Conservation (phyloP, 352 stramenopile genomes). For the Saprolegnia parasitica region DNA sequence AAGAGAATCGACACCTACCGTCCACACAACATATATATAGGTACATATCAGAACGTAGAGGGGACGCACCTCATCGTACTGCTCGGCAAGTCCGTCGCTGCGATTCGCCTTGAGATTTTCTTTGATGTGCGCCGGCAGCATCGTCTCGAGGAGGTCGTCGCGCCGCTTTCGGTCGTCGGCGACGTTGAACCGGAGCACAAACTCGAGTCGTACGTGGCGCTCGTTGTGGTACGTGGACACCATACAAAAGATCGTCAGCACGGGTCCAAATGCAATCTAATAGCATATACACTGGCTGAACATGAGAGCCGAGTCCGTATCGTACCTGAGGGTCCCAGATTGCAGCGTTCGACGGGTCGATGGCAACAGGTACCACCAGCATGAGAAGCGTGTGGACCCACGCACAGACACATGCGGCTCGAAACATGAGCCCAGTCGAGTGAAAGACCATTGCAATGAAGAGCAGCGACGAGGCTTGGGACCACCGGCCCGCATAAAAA, state of each 20-base stretch:
- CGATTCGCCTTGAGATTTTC: conserved; percentile 61
- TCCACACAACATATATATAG: too few relatives aligned
- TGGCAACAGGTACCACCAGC: conserved; percentile 43
- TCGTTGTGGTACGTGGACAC: conserved; percentile 64
- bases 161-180: conserved; percentile 62
- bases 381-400: conserved; percentile 46
- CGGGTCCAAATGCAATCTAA: conserved; percentile 45
- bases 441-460: conserved; percentile 59
- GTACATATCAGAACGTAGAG: too few relatives aligned
- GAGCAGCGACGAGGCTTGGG: conserved; percentile 44
- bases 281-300: conserved; percentile 42
- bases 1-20: conserved; percentile 39
- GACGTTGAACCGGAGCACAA: conserved; percentile 54
- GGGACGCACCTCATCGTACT: conserved; percentile 40
- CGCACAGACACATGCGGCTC: conserved; percentile 44
- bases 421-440: conserved; percentile 68
- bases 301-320: too few relatives aligned
- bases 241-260: conserved; percentile 61
- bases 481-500: conserved; percentile 27
- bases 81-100: conserved; percentile 57
- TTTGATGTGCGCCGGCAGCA: conserved; percentile 72
- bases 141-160: conserved; percentile 66
- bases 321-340: conserved; percentile 21
- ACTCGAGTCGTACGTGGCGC: conserved; percentile 56
- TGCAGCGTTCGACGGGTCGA: conserved; percentile 30